Evolutionary conservation across 495 filamentous ascomycete genomes (phyloP), one percentile per base, ranked within the genome.

Genomic region (Penicillium herquei): DNA sequence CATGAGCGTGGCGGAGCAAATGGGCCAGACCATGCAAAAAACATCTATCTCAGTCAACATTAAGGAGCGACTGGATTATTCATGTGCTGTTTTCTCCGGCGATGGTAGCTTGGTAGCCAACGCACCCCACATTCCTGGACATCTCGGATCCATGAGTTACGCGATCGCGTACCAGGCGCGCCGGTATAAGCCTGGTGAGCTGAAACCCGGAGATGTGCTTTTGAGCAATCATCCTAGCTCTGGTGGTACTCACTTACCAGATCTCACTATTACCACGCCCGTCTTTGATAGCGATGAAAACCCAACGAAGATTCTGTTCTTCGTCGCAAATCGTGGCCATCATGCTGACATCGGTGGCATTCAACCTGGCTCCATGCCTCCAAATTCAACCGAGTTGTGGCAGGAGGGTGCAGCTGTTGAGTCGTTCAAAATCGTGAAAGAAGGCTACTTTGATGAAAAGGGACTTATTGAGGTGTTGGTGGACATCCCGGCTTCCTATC

Each of bases 1-100:
- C 71, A 96, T 96, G 92, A 87, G 89, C 31, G 93, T 96, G 62
- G 92, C 92, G 2, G 92, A 96, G 73, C 91, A 96, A 67, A 96
- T 96, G 92, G 90, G 92, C 1, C 75, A 87, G 43, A 89, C 89
- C 4, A 75, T 96, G 14, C 92, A 96, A 60, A 96, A 96, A 78
- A 96, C 91, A 0, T 89, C 87, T 58, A 89, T 96, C 40, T 90
- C 86, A 60, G 94, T 90, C 3, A 96, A 96, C 64, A 92, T 96
- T 57, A 96, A 96, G 63, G 92, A 96, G 67, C 83, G 92, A 0
- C 79, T 96, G 0, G 92, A 96, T 62, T 96, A 92, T 58, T 92
- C 89, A 1, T 96, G 92, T 62, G 92, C 92, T 37, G 79, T 96
- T 13, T 96, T 96, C 57, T 91, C 94, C 59, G 76, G 82, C 0